Percentiles rank a stretch among this genome's conserved stretches.
phyloP scores from a whole-genome alignment of 306 rosid species.

The Coriaria nepalensis region DNA sequence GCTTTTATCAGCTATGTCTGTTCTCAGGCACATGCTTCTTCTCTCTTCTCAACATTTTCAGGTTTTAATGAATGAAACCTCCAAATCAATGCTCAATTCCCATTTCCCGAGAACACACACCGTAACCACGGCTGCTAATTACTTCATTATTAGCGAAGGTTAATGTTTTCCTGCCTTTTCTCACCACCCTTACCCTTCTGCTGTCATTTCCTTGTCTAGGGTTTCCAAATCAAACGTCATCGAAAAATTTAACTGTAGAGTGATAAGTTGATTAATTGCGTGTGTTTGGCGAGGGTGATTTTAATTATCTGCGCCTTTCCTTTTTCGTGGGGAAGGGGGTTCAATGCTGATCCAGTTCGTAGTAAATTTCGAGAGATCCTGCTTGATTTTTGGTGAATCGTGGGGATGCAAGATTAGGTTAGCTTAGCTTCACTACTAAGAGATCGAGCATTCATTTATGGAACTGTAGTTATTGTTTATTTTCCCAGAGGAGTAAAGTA shows the following conservation, averaged over 20 bases:
- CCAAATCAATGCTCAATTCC: conserved; percentile 25
- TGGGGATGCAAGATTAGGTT: conserved; percentile 12
- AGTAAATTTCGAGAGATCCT: conserved; percentile 31
- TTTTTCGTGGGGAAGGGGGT: conserved; percentile 4
- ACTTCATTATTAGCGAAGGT: background rate
- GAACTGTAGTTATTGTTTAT: conserved; percentile 9
- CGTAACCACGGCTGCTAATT: conserved; percentile 7
- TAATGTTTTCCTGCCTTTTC: background rate
- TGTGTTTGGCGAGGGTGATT: conserved; percentile 3
- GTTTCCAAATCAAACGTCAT: conserved; percentile 26
- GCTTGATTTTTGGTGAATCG: conserved; percentile 10
- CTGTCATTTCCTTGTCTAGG: conserved; percentile 24
- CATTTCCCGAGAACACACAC: conserved; percentile 27
- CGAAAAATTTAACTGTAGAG: conserved; percentile 2
- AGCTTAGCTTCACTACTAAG: conserved; percentile 5
- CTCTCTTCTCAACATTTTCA: conserved; percentile 11
- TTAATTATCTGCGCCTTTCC: conserved; percentile 5
- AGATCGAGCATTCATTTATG: conserved; percentile 26
- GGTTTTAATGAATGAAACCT: conserved; percentile 16
- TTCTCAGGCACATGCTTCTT: conserved; percentile 14
- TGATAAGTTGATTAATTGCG: background rate
- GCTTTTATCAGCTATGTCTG: conserved; percentile 30
- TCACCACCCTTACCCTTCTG: background rate
- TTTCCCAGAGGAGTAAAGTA: conserved; percentile 5
- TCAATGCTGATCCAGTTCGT: conserved; percentile 16